These are phyloP conservation scores for Melampsora medusae DNA, from an alignment of 1,284 basidiomycete genomes.

Conservation along the genomic window DNA sequence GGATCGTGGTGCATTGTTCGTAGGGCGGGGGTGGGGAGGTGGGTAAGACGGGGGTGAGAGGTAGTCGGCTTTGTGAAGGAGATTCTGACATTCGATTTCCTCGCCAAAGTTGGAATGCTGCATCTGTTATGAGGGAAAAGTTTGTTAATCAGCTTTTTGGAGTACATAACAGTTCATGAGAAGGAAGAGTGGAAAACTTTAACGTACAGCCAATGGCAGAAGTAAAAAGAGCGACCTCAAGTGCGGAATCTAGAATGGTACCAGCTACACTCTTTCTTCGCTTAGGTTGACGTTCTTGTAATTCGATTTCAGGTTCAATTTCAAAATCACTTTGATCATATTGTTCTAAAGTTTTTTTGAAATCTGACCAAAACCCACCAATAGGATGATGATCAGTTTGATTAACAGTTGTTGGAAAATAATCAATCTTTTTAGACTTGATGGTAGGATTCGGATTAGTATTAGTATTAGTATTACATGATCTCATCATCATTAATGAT, in stretches of 20 bases:
- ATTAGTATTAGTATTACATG: too few relatives aligned
- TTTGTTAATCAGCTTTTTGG: too few relatives aligned
- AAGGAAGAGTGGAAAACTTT: neutral
- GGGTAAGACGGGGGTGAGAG: neutral
- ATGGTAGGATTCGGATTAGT: neutral
- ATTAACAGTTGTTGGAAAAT: neutral
- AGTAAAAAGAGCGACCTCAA: slow-evolving; percentile 22
- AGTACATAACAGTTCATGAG: too few relatives aligned
- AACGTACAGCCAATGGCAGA: slow-evolving; percentile 40
- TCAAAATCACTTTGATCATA: neutral
- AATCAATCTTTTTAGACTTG: neutral
- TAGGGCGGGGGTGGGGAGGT: slow-evolving; percentile 33
- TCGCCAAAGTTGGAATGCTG: slow-evolving; percentile 39
- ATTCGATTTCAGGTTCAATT: neutral
- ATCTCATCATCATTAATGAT: too few relatives aligned
- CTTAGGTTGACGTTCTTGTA: slow-evolving; percentile 10
- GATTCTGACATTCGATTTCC: slow-evolving; percentile 19
- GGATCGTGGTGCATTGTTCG: neutral
- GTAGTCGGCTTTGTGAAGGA: neutral
- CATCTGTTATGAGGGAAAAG: slow-evolving; percentile 7
- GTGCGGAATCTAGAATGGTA: slow-evolving; percentile 24
- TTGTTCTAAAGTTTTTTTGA: neutral
- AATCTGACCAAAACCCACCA: neutral
- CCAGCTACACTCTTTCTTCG: slow-evolving; percentile 35
- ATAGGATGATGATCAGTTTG: neutral